phyloP scores from a whole-genome alignment of 2,329 filamentous ascomycete species.

The Emericellopsis cladophorae region DNA sequence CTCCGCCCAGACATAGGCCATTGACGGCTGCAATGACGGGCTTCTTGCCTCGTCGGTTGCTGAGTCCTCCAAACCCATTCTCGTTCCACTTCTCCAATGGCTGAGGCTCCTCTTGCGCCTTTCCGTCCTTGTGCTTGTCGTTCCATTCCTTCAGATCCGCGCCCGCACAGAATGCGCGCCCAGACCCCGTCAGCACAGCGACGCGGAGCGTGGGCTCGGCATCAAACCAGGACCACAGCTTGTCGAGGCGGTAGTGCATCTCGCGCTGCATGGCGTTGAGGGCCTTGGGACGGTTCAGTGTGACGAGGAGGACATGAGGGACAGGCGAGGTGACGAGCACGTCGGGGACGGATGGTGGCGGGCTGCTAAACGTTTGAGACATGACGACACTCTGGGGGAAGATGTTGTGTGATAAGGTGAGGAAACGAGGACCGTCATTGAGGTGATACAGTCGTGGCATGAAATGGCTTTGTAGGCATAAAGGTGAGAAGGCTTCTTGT shows the following conservation, averaged over 20 bases:
- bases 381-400: conserved; percentile 8
- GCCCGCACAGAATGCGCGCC: conserved; percentile 55
- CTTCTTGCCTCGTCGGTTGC: conserved; percentile 56
- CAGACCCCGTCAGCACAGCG: conserved; percentile 50
- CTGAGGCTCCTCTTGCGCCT: conserved; percentile 3
- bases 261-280: conserved; percentile 43
- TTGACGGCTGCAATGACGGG: conserved; percentile 62
- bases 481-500: neutral
- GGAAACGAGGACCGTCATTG: conserved; percentile 7
- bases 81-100: conserved; percentile 16
- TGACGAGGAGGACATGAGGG: conserved; percentile 44
- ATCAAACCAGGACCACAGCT: conserved; percentile 49
- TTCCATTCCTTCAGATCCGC: conserved; percentile 56
- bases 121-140: conserved; percentile 20
- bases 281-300: conserved; percentile 42
- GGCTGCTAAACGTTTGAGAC: conserved; percentile 14
- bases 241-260: conserved; percentile 34
- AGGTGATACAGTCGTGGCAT: conserved; percentile 8
- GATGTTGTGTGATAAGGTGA: conserved; percentile 6
- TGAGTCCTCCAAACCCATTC: conserved; percentile 52
- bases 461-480: neutral
- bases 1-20: conserved; percentile 62
- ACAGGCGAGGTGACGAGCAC: conserved; percentile 34
- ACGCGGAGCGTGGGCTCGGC: conserved; percentile 45
- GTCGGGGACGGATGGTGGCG: conserved; percentile 23